These are phyloP conservation scores for Thalassiosira exigua DNA, from an alignment of 352 stramenopile genomes.

Conservation along the genomic window DNA sequence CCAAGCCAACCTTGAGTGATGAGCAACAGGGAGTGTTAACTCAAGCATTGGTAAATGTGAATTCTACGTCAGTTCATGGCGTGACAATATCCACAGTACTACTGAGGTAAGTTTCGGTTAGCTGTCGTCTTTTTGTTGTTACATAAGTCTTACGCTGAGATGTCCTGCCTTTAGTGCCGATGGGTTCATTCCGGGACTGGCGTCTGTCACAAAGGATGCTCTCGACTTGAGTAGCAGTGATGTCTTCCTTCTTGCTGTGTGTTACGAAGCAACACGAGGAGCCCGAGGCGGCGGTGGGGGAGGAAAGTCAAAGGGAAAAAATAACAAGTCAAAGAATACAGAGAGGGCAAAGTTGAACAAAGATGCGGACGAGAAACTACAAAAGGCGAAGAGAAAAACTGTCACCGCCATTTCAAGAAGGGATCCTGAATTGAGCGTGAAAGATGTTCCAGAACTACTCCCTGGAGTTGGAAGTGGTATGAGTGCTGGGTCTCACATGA, in stretches of 20 bases:
- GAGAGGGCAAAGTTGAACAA: constrained; percentile 24
- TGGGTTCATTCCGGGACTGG: constrained; percentile 82
- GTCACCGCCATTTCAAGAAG: constrained; percentile 32
- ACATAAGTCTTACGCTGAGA: no score
- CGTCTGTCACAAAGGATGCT: constrained; percentile 80
- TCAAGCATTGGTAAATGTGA: constrained; percentile 77
- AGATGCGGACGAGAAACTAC: constrained; percentile 34
- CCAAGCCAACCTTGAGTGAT: constrained; percentile 66
- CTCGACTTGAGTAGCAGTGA: constrained; percentile 81
- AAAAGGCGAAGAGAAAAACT: constrained; percentile 55
- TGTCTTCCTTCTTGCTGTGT: constrained; percentile 76
- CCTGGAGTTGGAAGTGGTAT: no score
- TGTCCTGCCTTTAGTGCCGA: constrained; percentile 54
- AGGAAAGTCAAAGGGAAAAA: constrained; percentile 36
- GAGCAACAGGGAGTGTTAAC: constrained; percentile 83
- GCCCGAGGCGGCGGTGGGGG: constrained; percentile 13
- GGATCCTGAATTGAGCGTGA: constrained; percentile 20
- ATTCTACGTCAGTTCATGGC: constrained; percentile 77
- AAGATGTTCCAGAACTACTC: no score
- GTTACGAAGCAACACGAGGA: constrained; percentile 74
- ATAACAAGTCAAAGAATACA: constrained; percentile 15
- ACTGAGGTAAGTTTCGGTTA: constrained; percentile 42
- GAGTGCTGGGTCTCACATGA: constrained; percentile 32
- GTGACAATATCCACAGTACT: constrained; percentile 82
- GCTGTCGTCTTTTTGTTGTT: neutral